Evolutionary conservation across 139 green algal species (phyloP).

Genomic region (Coccomyxa sp.): DNA sequence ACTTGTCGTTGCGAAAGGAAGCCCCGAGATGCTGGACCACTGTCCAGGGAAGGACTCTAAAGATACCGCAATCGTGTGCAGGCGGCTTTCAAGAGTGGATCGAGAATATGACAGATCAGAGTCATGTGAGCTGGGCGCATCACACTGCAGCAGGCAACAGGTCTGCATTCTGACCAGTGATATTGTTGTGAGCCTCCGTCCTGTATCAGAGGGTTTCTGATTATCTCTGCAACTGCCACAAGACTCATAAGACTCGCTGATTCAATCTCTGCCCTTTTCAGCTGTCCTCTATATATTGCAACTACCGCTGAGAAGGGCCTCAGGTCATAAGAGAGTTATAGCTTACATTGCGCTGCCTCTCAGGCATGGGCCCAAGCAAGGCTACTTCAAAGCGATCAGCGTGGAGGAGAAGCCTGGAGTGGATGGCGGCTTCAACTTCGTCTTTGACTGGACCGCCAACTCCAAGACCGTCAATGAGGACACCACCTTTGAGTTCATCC

Average conservation of each 20-base stretch:
- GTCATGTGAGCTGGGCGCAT: constrained; percentile 9
- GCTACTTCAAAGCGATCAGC: constrained; percentile 3
- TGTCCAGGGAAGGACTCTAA: neutral
- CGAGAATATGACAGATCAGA: constrained; percentile 26
- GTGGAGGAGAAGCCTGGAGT: neutral
- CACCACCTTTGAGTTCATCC: constrained; percentile 2
- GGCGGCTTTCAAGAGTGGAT: constrained; percentile 1
- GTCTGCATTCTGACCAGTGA: neutral
- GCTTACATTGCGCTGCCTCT: too few relatives aligned
- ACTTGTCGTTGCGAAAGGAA: too few relatives aligned
- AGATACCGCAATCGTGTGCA: neutral
- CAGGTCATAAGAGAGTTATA: too few relatives aligned
- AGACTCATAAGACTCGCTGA: neutral
- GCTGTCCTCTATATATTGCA: too few relatives aligned
- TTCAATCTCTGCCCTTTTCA: neutral
- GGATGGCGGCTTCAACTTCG: constrained; percentile 11
- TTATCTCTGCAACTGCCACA: neutral
- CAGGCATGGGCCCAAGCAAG: constrained; percentile 7
- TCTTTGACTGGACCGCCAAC: constrained; percentile 5
- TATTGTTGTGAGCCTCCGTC: neutral
- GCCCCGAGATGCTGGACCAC: too few relatives aligned
- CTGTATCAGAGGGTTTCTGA: neutral
- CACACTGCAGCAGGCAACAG: constrained; percentile 7
- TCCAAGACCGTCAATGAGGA: neutral
- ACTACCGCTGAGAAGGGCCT: too few relatives aligned